Percentiles rank a stretch among this genome's conserved stretches.
Conservation (phyloP, 192 early-diverging fungal species). For the Linnemannia hyalina region DNA sequence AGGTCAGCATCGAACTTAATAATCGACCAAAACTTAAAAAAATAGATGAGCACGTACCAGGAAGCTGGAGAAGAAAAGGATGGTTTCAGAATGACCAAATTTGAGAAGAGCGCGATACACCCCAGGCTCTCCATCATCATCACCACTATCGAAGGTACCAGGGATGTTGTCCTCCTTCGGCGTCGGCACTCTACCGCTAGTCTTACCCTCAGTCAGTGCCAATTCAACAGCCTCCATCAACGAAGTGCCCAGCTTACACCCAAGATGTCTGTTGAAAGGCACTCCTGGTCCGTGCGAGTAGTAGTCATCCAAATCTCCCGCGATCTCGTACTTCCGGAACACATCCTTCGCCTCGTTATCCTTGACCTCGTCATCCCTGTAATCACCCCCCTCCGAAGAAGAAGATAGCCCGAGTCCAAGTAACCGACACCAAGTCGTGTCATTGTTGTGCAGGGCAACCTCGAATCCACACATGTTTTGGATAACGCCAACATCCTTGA, state of each 20-base stretch:
- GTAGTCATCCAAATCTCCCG: slow-evolving; percentile 33
- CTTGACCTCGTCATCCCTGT: too few relatives aligned
- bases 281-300: slow-evolving; percentile 37
- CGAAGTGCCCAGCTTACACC: slow-evolving; percentile 30
- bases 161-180: not conserved
- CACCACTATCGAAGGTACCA: not conserved
- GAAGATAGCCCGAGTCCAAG: not conserved
- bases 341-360: not conserved
- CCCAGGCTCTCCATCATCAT: not conserved
- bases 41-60: slow-evolving; percentile 17
- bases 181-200: not conserved
- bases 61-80: slow-evolving; percentile 46
- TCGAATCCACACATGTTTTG: slow-evolving; percentile 41
- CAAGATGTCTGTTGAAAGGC: slow-evolving; percentile 47
- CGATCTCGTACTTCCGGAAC: slow-evolving; percentile 32
- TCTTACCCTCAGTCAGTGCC: not conserved
- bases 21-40: too few relatives aligned
- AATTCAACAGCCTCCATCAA: slow-evolving; percentile 18
- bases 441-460: slow-evolving; percentile 24
- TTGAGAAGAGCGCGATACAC: slow-evolving; percentile 28
- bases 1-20: too few relatives aligned
- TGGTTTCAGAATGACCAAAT: slow-evolving; percentile 53
- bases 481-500: slow-evolving; percentile 24
- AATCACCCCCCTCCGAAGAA: too few relatives aligned
- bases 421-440: slow-evolving; percentile 47